Conservation (phyloP, 805 yeast genomes). For the Saccharomyces cerevisiae region DNA sequence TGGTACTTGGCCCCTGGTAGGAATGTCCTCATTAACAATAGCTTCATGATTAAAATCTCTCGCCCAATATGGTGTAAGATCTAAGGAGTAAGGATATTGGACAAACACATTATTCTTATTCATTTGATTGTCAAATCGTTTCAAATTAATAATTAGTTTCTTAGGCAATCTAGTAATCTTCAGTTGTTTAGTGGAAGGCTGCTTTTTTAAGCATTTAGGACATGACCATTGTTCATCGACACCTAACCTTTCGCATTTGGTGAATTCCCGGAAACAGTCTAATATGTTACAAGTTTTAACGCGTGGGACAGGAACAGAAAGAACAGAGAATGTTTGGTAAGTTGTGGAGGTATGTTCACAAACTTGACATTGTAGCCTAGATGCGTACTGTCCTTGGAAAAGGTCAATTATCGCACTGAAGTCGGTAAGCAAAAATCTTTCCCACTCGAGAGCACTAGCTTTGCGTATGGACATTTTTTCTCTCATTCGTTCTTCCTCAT, state of each 20-base stretch:
- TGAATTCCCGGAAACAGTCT: slow-evolving; percentile 71
- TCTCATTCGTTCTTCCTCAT: slow-evolving; percentile 61
- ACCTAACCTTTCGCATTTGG: slow-evolving; percentile 62
- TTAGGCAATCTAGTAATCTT: slow-evolving; percentile 72
- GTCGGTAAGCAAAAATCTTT: slow-evolving; percentile 68
- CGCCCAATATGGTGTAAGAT: slow-evolving; percentile 61
- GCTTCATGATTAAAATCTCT: slow-evolving; percentile 20
- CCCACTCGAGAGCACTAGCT: slow-evolving; percentile 91
- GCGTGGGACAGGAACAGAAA: slow-evolving; percentile 73
- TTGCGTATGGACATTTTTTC: slow-evolving; percentile 66
- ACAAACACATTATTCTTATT: slow-evolving; percentile 57
- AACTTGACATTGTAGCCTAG: slow-evolving; percentile 63
- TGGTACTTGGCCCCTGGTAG: slow-evolving; percentile 67
- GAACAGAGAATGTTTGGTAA: slow-evolving; percentile 69
- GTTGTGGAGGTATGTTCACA: slow-evolving; percentile 79
- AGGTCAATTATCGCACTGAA: slow-evolving; percentile 72
- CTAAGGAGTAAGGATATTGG: slow-evolving; percentile 57
- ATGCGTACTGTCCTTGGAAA: slow-evolving; percentile 83
- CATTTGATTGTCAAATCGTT: slow-evolving; percentile 51
- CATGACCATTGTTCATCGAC: slow-evolving; percentile 82
- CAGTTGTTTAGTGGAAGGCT: slow-evolving; percentile 59
- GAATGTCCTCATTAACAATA: slow-evolving; percentile 28
- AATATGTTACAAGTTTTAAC: slow-evolving; percentile 35
- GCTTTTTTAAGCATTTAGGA: slow-evolving; percentile 58
- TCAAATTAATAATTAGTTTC: slow-evolving; percentile 73